Evolutionary conservation across 805 yeast species (phyloP).

Genomic region (Yarrowia alimentaria): DNA sequence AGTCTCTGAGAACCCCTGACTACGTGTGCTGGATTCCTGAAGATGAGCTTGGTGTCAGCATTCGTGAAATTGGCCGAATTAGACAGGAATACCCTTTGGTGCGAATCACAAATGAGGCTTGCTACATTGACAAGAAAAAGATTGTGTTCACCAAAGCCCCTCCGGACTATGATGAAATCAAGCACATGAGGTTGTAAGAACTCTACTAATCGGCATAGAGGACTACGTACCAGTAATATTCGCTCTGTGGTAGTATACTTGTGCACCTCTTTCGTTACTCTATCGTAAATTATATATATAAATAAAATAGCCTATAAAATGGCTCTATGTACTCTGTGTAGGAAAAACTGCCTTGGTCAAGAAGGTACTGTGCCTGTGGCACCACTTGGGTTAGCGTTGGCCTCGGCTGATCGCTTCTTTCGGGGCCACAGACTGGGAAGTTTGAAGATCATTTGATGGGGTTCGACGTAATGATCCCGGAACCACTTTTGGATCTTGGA

Average conservation of each 20-base stretch:
- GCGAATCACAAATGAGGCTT: slow-evolving; percentile 37
- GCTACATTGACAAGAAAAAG: slow-evolving; percentile 34
- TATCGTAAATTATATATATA: too few species aligned
- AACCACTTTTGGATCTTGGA: slow-evolving; percentile 83
- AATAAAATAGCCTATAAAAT: neutral
- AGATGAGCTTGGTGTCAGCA: slow-evolving; percentile 43
- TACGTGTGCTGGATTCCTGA: slow-evolving; percentile 48
- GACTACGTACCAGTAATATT: too few species aligned
- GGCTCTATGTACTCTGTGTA: slow-evolving; percentile 1
- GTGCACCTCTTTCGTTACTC: too few species aligned
- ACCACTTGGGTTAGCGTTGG: neutral
- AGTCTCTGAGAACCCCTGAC: slow-evolving; percentile 35
- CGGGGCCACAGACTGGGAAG: slow-evolving; percentile 86
- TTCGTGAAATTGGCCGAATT: slow-evolving; percentile 39
- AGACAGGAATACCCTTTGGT: slow-evolving; percentile 34
- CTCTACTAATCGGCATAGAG: too few species aligned
- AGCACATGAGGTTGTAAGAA: slow-evolving; percentile 32
- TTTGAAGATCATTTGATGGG: slow-evolving; percentile 79
- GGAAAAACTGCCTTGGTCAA: too few species aligned
- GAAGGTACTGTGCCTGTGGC: neutral
- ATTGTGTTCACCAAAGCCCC: slow-evolving; percentile 34
- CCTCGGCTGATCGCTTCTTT: slow-evolving; percentile 27
- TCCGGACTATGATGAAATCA: slow-evolving; percentile 35
- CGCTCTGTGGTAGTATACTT: too few species aligned
- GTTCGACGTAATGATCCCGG: slow-evolving; percentile 88